Evolutionary conservation across 2,329 filamentous ascomycete genomes (phyloP).

Genomic region (Aspergillus ustus): DNA sequence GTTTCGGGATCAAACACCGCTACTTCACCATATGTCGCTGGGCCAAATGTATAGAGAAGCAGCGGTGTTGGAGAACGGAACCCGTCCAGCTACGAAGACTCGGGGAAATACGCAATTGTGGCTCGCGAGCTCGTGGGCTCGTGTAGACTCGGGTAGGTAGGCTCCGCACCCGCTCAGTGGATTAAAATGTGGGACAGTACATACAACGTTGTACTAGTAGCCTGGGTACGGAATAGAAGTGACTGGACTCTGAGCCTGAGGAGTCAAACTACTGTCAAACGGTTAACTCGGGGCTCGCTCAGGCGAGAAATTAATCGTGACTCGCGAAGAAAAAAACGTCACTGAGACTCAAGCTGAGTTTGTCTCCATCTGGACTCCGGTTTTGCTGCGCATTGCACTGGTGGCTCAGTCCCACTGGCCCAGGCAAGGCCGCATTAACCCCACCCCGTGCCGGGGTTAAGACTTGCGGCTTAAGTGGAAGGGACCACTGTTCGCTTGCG

Average conservation of each 20-base stretch:
- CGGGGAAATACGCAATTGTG: background rate
- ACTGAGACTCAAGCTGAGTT: background rate
- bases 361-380: background rate
- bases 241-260: background rate
- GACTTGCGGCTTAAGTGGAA: background rate
- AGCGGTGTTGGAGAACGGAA: conserved; percentile 1
- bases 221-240: background rate
- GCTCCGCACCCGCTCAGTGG: background rate
- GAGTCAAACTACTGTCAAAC: background rate
- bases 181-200: too few relatives aligned
- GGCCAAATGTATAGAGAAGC: conserved; percentile 6
- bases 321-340: background rate
- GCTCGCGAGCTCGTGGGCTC: background rate
- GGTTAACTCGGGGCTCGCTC: background rate
- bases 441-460: background rate
- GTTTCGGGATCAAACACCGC: conserved; percentile 3
- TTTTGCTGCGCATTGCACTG: background rate
- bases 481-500: background rate
- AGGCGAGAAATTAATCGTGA: background rate
- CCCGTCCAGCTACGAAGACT: background rate
- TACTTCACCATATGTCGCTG: background rate
- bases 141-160: background rate
- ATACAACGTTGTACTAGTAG: too few relatives aligned
- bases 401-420: background rate
- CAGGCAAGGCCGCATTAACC: background rate